Percentiles rank a stretch among this genome's conserved stretches.
Evolutionary conservation across 805 yeast species (phyloP).

Genomic region (Zygoascus tannicola): DNA sequence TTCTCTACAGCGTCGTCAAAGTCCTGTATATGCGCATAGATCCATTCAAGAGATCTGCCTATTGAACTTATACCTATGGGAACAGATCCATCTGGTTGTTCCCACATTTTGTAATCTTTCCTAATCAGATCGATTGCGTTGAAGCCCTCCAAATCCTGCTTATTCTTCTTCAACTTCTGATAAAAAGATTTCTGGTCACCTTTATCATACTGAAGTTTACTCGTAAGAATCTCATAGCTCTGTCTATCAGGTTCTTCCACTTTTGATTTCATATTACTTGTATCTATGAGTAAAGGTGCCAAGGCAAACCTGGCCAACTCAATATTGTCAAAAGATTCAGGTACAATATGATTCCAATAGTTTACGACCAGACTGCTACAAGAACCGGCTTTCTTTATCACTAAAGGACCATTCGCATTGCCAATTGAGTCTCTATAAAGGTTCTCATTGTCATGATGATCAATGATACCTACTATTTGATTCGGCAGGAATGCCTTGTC

Average conservation of each 20-base stretch:
- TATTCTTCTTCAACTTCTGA: slow-evolving; percentile 37
- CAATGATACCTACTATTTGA: slow-evolving; percentile 55
- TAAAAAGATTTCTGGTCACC: slow-evolving; percentile 24
- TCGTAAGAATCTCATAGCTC: slow-evolving; percentile 35
- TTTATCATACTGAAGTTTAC: not conserved
- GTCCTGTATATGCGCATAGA: slow-evolving; percentile 26
- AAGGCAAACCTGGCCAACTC: slow-evolving; percentile 38
- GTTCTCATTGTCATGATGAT: slow-evolving; percentile 76
- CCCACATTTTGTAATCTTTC: slow-evolving; percentile 79
- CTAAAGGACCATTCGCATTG: slow-evolving; percentile 40
- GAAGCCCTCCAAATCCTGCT: slow-evolving; percentile 56
- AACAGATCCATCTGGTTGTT: slow-evolving; percentile 23
- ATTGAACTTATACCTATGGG: slow-evolving; percentile 70
- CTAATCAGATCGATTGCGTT: slow-evolving; percentile 51
- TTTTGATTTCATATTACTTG: slow-evolving; percentile 54
- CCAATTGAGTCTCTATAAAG: slow-evolving; percentile 35
- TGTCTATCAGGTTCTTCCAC: slow-evolving; percentile 48
- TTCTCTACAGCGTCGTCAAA: slow-evolving; percentile 24
- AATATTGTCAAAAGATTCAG: slow-evolving; percentile 8
- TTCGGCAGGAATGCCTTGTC: slow-evolving; percentile 33
- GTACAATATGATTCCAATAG: slow-evolving; percentile 32
- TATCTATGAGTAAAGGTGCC: slow-evolving; percentile 71
- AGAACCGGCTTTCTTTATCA: slow-evolving; percentile 59
- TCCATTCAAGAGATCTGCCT: slow-evolving; percentile 53
- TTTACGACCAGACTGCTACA: slow-evolving; percentile 68